Conservation (phyloP, 208 protist species). For the Herpetomonas samuelpessoai region DNA sequence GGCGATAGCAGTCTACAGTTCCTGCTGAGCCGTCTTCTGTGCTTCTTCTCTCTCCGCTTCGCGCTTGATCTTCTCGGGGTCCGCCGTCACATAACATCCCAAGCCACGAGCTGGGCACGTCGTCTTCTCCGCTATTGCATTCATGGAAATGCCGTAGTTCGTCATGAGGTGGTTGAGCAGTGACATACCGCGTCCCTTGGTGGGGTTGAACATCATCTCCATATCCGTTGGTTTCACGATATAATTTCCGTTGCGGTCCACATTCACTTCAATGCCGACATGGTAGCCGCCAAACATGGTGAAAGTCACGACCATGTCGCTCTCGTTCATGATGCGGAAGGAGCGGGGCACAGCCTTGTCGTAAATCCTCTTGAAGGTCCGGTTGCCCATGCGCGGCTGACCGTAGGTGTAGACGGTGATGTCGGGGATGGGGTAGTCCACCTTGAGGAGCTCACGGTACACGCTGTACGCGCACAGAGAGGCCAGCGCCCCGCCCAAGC, state of each 20-base stretch:
- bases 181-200: conserved; percentile 48
- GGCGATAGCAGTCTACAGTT: conserved; percentile 1
- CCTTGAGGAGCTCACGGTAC: conserved; percentile 29
- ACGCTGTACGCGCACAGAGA: conserved; percentile 86
- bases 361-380: conserved; percentile 63
- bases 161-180: conserved; percentile 77
- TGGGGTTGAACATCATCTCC: conserved; percentile 80
- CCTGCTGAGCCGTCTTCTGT: conserved; percentile 3
- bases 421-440: conserved; percentile 67
- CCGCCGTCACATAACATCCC: conserved; percentile 29
- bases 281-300: conserved; percentile 67
- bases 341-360: conserved; percentile 77
- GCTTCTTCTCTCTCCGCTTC: conserved; percentile 13
- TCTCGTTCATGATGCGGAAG: conserved; percentile 90
- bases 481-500: conserved; percentile 86
- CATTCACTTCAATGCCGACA: conserved; percentile 82
- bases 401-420: conserved; percentile 91
- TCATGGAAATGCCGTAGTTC: conserved; percentile 66
- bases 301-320: conserved; percentile 72
- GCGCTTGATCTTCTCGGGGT: conserved; percentile 19
- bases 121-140: conserved; percentile 46
- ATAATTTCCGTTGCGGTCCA: conserved; percentile 89
- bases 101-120: conserved; percentile 38
- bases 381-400: conserved; percentile 84
- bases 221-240: conserved; percentile 89